Evolutionary conservation across 1,139 yeast species (phyloP).

Genomic region (Scheffersomyces parashehatae): DNA sequence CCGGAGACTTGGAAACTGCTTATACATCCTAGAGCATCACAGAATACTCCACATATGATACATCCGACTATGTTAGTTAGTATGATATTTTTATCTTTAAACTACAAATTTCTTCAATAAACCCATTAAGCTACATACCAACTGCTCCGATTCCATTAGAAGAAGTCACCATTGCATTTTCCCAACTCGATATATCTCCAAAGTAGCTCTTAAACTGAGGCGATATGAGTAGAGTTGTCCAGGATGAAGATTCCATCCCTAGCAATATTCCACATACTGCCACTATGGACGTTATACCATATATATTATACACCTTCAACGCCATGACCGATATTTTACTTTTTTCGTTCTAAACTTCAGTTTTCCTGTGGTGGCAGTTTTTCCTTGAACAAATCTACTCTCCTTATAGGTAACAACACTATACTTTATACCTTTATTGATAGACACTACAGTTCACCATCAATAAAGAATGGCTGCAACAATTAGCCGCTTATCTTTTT

Average conservation of each 20-base stretch:
- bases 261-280: conserved; percentile 31
- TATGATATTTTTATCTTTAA: not conserved
- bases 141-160: conserved; percentile 36
- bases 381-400: too few relatives aligned
- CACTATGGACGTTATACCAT: conserved; percentile 12
- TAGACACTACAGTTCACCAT: too few relatives aligned
- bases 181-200: conserved; percentile 22
- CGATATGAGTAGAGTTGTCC: conserved; percentile 24
- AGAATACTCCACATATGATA: conserved; percentile 30
- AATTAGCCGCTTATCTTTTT: too few relatives aligned
- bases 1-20: conserved; percentile 25
- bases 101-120: too few relatives aligned
- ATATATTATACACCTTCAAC: conserved; percentile 2
- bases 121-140: conserved; percentile 16
- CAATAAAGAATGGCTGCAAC: too few relatives aligned
- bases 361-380: too few relatives aligned
- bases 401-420: too few relatives aligned
- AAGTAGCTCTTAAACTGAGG: conserved; percentile 23
- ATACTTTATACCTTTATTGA: too few relatives aligned
- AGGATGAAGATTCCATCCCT: conserved; percentile 33
- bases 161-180: conserved; percentile 27
- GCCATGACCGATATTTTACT: not conserved
- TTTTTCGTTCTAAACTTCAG: too few relatives aligned
- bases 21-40: conserved; percentile 31
- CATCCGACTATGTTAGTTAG: conserved; percentile 29